Percentiles rank a stretch among this genome's conserved stretches.
Conservation (phyloP, 164 flowering plant species). For the Macadamia tetraphylla region DNA sequence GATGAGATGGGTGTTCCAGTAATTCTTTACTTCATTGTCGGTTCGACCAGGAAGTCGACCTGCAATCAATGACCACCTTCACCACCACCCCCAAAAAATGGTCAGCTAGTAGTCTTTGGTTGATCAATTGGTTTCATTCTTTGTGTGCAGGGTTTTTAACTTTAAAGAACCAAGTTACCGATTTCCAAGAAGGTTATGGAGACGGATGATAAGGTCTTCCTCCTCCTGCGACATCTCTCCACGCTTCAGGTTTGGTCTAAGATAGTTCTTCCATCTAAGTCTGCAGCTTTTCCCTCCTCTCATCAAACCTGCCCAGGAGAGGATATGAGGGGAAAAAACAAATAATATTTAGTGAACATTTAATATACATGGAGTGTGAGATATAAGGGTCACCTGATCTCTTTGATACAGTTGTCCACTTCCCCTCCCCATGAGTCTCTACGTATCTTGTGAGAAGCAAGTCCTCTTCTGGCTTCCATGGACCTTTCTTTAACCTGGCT, state of each 20-base stretch:
- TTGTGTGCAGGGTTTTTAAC: not conserved
- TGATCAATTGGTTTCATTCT: not conserved
- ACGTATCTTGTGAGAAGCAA: conserved; percentile 39
- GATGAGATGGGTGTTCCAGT: conserved; percentile 60
- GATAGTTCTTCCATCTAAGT: conserved; percentile 59
- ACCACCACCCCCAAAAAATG: not conserved
- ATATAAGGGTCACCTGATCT: conserved; percentile 31
- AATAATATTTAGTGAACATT: not conserved
- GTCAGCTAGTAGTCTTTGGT: not conserved
- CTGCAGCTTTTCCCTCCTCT: conserved; percentile 61
- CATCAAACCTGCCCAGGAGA: conserved; percentile 31
- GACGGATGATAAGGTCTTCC: conserved; percentile 49
- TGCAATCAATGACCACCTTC: conserved; percentile 54
- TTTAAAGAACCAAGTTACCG: conserved; percentile 22
- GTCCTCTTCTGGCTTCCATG: conserved; percentile 66
- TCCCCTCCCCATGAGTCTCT: conserved; percentile 57
- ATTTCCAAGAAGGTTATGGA: conserved; percentile 60
- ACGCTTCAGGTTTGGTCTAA: conserved; percentile 52
- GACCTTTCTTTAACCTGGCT: conserved; percentile 33
- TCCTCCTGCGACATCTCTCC: conserved; percentile 47
- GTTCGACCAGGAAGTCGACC: conserved; percentile 54
- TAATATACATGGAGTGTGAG: not conserved
- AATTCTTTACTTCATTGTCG: conserved; percentile 52
- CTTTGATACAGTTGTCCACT: conserved; percentile 46
- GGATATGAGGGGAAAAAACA: not conserved